These are phyloP conservation scores for Blastobotrys capitulatus DNA, from an alignment of 1,139 yeast genomes.

Conservation along the genomic window DNA sequence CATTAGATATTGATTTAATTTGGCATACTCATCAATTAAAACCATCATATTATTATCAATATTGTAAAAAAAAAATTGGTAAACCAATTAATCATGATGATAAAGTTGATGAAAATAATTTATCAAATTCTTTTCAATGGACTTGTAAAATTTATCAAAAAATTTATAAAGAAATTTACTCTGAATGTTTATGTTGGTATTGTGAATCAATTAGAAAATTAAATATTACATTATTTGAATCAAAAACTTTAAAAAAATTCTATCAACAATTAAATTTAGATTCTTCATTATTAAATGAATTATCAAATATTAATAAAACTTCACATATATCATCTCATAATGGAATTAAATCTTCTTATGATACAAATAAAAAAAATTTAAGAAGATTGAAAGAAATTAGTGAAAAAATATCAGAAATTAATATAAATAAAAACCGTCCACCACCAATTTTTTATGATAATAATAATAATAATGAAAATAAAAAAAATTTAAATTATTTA, in stretches of 20 bases:
- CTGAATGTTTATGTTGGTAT: slow-evolving; percentile 33
- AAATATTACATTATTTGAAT: slow-evolving; percentile 4
- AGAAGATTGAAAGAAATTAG: neutral
- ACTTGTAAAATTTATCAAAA: slow-evolving; percentile 28
- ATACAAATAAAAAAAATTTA: neutral
- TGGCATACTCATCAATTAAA: slow-evolving; percentile 42
- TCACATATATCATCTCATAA: slow-evolving; percentile 20
- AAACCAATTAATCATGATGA: slow-evolving; percentile 33
- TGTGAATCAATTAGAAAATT: slow-evolving; percentile 22
- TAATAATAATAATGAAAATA: too few species aligned
- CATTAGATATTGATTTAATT: slow-evolving; percentile 39
- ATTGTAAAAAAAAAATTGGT: slow-evolving; percentile 21
- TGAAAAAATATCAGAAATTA: too few species aligned
- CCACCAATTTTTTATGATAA: too few species aligned
- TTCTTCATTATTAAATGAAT: neutral
- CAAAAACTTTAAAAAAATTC: neutral
- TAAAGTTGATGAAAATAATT: slow-evolving; percentile 27
- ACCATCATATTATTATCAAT: slow-evolving; percentile 28
- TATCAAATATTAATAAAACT: neutral
- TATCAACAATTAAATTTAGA: neutral
- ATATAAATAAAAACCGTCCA: too few species aligned
- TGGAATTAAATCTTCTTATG: slow-evolving; percentile 12
- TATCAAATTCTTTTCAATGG: slow-evolving; percentile 26
- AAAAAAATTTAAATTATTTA: too few species aligned
- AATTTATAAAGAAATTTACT: slow-evolving; percentile 28